A percentile compares a stretch with the other conserved stretches of the same genome.
These are phyloP conservation scores for Yamadazyma akitaensis DNA, from an alignment of 805 yeast genomes.

Conservation along the genomic window DNA sequence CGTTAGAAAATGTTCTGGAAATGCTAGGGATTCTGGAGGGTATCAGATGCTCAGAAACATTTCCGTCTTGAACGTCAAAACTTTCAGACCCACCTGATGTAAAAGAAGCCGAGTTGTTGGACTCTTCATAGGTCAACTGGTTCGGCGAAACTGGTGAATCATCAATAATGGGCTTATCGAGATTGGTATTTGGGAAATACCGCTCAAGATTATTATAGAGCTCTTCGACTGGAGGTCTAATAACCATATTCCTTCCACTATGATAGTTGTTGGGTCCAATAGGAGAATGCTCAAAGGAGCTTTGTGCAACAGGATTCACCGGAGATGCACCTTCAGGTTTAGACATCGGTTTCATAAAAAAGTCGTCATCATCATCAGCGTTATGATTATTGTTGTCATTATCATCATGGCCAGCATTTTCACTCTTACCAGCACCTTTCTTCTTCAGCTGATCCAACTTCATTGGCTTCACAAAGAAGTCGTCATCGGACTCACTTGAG, in stretches of 20 bases:
- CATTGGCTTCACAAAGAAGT: constrained; percentile 29
- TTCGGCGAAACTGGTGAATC: constrained; percentile 60
- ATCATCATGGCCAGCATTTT: constrained; percentile 5
- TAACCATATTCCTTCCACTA: constrained; percentile 41
- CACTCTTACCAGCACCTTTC: not conserved
- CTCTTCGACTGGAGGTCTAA: constrained; percentile 94
- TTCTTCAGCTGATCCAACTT: constrained; percentile 8
- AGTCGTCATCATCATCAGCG: constrained; percentile 41
- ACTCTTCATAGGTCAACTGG: not conserved
- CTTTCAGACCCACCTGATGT: constrained; percentile 2
- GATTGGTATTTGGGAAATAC: constrained; percentile 88
- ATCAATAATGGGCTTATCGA: constrained; percentile 84
- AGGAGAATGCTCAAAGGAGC: not conserved
- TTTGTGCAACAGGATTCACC: not conserved
- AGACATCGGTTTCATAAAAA: constrained; percentile 50
- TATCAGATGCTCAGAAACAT: not conserved
- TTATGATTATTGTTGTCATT: constrained; percentile 3
- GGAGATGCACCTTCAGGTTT: constrained; percentile 6
- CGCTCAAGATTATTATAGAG: constrained; percentile 87
- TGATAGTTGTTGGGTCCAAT: not conserved
- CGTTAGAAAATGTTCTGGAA: constrained; percentile 43
- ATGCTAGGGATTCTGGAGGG: constrained; percentile 30
- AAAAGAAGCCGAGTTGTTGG: not conserved
- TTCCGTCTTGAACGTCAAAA: not conserved
- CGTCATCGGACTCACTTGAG: constrained; percentile 28